Evolutionary conservation across 2,329 filamentous ascomycete species (phyloP).

Genomic region (Diaporthe sp.): DNA sequence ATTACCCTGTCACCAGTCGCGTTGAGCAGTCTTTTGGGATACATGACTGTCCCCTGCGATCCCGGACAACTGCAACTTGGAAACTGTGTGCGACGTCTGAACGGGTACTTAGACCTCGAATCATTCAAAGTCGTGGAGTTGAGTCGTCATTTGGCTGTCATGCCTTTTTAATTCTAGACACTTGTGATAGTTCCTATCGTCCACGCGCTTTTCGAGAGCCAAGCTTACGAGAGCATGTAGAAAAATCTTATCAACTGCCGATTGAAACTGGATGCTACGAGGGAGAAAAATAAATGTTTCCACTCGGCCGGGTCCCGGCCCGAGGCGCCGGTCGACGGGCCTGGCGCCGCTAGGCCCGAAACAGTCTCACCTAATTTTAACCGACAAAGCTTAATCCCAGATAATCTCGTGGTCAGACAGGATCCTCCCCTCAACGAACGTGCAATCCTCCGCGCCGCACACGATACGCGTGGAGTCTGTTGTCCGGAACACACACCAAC

Average conservation of each 20-base stretch:
- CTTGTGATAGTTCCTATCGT: too few species aligned
- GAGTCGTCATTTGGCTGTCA: too few species aligned
- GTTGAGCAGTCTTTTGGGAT: neutral
- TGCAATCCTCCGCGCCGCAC: constrained; percentile 14
- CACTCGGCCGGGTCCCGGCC: constrained; percentile 3
- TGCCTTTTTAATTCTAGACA: too few species aligned
- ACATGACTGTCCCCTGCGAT: too few species aligned
- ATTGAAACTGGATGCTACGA: too few species aligned
- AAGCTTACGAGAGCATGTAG: too few species aligned
- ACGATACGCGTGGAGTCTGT: constrained; percentile 25
- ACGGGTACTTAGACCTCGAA: too few species aligned
- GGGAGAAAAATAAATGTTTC: neutral
- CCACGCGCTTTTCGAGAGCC: too few species aligned
- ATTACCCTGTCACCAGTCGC: neutral
- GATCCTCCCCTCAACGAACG: constrained; percentile 6
- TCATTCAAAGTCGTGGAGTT: too few species aligned
- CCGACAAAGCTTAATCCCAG: constrained; percentile 27
- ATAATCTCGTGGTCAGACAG: constrained; percentile 16
- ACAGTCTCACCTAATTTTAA: constrained; percentile 31
- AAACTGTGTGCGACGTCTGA: too few species aligned
- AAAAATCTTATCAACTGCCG: too few species aligned
- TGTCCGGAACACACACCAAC: constrained; percentile 2
- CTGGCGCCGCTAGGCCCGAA: constrained; percentile 16
- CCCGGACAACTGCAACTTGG: too few species aligned
- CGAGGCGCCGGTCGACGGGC: neutral